These are phyloP conservation scores for Schizothecium vesticola DNA, from an alignment of 495 filamentous ascomycete genomes.

Conservation along the genomic window DNA sequence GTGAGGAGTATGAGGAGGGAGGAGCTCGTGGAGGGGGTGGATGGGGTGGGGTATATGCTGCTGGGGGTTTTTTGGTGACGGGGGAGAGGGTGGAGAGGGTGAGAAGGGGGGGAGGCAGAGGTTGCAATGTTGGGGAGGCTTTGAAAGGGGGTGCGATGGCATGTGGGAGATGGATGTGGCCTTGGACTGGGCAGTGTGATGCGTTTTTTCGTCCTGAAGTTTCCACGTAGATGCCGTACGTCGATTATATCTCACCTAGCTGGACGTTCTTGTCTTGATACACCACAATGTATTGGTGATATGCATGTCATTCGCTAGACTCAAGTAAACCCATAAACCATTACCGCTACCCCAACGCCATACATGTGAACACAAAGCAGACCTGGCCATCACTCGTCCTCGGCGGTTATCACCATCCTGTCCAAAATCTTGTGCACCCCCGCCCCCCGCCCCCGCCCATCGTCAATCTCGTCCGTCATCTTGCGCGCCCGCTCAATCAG, in stretches of 20 bases:
- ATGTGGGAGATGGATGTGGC: too few relatives aligned
- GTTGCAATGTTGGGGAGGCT: background rate
- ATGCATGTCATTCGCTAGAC: background rate
- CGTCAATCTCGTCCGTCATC: conserved; percentile 65
- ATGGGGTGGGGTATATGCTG: conserved; percentile 17
- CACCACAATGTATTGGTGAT: background rate
- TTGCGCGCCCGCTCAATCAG: conserved; percentile 60
- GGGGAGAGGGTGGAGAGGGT: conserved; percentile 33
- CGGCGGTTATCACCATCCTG: background rate
- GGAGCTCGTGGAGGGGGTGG: background rate
- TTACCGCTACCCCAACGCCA: background rate
- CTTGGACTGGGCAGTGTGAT: too few relatives aligned
- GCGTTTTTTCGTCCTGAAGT: too few relatives aligned
- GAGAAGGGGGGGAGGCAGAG: background rate
- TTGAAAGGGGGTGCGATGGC: too few relatives aligned
- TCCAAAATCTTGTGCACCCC: conserved; percentile 50
- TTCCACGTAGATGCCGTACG: too few relatives aligned
- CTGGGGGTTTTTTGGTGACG: conserved; percentile 44
- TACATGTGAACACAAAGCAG: background rate
- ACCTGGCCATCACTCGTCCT: background rate
- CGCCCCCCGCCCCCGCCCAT: conserved; percentile 38
- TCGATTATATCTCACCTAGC: too few relatives aligned
- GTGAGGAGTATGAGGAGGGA: conserved; percentile 28
- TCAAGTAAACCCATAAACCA: background rate
- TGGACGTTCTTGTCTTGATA: background rate